A percentile compares a stretch with the other conserved stretches of the same genome.
phyloP scores from a whole-genome alignment of 179 eudicot genomes.

The Nepenthes alata region DNA sequence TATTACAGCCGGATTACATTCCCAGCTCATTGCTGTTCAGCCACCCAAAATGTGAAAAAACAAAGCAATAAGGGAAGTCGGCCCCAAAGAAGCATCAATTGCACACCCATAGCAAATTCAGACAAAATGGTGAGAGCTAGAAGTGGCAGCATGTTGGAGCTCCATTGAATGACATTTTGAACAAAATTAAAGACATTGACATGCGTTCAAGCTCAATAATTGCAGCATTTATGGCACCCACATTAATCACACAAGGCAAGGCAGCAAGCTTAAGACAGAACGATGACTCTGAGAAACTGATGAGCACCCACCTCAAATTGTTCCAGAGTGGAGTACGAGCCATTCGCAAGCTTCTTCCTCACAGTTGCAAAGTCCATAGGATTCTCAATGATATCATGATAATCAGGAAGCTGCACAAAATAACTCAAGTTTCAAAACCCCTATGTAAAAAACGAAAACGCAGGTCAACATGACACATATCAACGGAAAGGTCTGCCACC shows the following conservation, averaged over 20 bases:
- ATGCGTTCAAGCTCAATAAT: background rate
- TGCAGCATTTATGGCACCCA: background rate
- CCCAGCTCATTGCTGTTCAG: too few species aligned
- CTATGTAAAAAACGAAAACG: background rate
- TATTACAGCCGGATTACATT: too few species aligned
- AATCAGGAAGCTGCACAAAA: slow-evolving; percentile 84
- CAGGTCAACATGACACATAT: background rate
- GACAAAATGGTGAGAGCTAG: too few species aligned
- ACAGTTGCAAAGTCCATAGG: slow-evolving; percentile 93
- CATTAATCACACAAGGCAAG: background rate
- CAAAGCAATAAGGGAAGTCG: too few species aligned
- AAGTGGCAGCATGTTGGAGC: too few species aligned
- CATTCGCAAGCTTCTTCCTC: slow-evolving; percentile 68
- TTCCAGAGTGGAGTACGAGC: slow-evolving; percentile 54
- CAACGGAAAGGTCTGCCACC: slow-evolving; percentile 26
- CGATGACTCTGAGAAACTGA: background rate
- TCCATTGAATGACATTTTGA: too few species aligned
- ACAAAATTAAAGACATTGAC: too few species aligned
- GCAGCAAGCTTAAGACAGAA: background rate
- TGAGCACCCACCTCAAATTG: slow-evolving; percentile 70
- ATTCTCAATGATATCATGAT: slow-evolving; percentile 66
- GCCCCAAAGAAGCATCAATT: too few species aligned
- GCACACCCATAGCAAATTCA: too few species aligned
- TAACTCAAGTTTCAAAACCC: slow-evolving; percentile 13
- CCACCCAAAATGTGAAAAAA: too few species aligned